These are phyloP conservation scores for Trapa incisa DNA, from an alignment of 345 rosid species.

Conservation along the genomic window DNA sequence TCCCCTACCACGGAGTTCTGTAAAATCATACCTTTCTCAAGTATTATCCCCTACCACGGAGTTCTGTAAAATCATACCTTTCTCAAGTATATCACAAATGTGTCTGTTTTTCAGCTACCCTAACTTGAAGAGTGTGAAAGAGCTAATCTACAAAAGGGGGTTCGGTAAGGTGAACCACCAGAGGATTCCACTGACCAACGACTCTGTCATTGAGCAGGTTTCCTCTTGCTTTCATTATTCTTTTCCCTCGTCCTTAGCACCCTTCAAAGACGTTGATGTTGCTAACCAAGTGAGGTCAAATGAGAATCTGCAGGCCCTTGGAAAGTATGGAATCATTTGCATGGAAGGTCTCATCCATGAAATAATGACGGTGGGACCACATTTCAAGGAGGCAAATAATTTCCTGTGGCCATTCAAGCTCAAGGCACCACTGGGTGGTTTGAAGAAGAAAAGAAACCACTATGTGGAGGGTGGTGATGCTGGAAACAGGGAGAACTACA, in stretches of 20 bases:
- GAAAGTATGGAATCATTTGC: constrained; percentile 61
- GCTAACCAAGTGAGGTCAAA: neutral
- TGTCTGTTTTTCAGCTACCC: constrained; percentile 44
- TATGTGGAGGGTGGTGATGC: constrained; percentile 97
- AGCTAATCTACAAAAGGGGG: constrained; percentile 80
- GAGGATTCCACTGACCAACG: constrained; percentile 66
- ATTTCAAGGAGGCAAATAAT: constrained; percentile 82
- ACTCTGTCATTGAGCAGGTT: constrained; percentile 70
- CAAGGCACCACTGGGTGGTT: constrained; percentile 76
- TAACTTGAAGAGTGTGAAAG: constrained; percentile 78
- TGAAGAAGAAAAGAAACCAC: constrained; percentile 86
- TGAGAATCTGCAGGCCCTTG: constrained; percentile 34
- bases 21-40: neutral
- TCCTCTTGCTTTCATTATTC: neutral
- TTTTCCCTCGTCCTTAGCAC: neutral
- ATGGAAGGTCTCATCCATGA: constrained; percentile 78
- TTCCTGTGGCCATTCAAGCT: constrained; percentile 96
- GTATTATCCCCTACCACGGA: neutral
- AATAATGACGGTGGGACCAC: constrained; percentile 80
- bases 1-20: neutral
- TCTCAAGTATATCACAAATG: neutral
- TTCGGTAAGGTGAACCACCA: constrained; percentile 75
- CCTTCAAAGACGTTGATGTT: neutral
- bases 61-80: neutral
- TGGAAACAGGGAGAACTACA: constrained; percentile 60